A percentile compares a stretch with the other conserved stretches of the same genome.
Evolutionary conservation across 768 basidiomycete species (phyloP).

Genomic region (Ramaria rubella): DNA sequence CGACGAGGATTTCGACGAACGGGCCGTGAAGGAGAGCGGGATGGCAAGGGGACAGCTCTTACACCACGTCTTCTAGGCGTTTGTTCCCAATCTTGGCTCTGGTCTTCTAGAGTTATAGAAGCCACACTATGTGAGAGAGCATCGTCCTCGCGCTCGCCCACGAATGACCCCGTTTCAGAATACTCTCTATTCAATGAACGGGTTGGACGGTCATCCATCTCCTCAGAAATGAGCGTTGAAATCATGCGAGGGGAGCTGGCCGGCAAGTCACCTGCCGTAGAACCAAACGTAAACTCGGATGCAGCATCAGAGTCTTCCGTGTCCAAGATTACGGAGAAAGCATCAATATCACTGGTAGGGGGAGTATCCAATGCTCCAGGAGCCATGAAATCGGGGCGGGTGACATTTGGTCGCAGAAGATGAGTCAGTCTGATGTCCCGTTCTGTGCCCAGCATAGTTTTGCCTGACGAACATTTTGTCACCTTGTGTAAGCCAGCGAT

Average conservation of each 20-base stretch:
- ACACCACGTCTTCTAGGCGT: background rate
- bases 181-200: background rate
- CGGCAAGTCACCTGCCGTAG: background rate
- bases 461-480: constrained; percentile 21
- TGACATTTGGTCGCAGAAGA: constrained; percentile 71
- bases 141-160: constrained; percentile 1
- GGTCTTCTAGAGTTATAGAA: background rate
- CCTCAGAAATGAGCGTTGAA: background rate
- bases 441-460: constrained; percentile 35
- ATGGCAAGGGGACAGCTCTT: background rate
- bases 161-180: background rate
- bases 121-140: background rate
- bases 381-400: constrained; percentile 47
- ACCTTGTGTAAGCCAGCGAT: background rate
- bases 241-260: background rate
- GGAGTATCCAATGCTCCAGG: constrained; percentile 55
- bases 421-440: constrained; percentile 54
- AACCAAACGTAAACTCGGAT: background rate
- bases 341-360: constrained; percentile 59
- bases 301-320: background rate
- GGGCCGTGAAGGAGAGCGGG: background rate
- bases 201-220: background rate
- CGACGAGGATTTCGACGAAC: background rate
- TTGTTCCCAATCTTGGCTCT: background rate
- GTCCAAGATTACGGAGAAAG: background rate